Percentiles rank a stretch among this genome's conserved stretches.
Conservation (phyloP, 257 asterid genomes). For the Salvia rosmarinus region DNA sequence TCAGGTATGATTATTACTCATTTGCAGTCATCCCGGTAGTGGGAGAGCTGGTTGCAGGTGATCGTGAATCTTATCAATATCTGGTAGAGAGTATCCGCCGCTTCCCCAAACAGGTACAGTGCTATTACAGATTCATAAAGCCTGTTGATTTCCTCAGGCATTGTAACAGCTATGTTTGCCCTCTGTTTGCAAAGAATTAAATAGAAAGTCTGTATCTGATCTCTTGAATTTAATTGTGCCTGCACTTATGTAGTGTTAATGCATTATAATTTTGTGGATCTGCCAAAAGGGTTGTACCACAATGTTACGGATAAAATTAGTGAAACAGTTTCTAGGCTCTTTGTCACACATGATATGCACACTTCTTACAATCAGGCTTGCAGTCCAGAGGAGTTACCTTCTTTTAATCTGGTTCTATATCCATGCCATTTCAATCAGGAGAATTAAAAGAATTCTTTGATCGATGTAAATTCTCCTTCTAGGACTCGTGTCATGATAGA, state of each 20-base stretch:
- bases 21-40: slow-evolving; percentile 84
- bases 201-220: background rate
- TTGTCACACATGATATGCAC: background rate
- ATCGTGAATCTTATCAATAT: slow-evolving; percentile 84
- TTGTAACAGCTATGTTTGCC: background rate
- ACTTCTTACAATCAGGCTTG: background rate
- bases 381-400: background rate
- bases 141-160: slow-evolving; percentile 12
- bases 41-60: slow-evolving; percentile 86
- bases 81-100: slow-evolving; percentile 88
- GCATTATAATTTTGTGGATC: background rate
- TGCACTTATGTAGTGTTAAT: background rate
- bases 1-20: slow-evolving; percentile 90
- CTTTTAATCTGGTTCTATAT: background rate
- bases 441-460: background rate
- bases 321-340: background rate
- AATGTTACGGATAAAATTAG: slow-evolving; percentile 5
- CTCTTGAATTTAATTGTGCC: slow-evolving; percentile 4
- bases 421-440: background rate
- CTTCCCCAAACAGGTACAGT: slow-evolving; percentile 81
- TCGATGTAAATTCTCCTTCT: background rate
- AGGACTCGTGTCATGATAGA: background rate
- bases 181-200: background rate
- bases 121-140: background rate
- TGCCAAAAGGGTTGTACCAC: background rate